Percentiles rank a stretch among this genome's conserved stretches.
Conservation (phyloP, 106 monocot species). For the Apostasia ramifera region DNA sequence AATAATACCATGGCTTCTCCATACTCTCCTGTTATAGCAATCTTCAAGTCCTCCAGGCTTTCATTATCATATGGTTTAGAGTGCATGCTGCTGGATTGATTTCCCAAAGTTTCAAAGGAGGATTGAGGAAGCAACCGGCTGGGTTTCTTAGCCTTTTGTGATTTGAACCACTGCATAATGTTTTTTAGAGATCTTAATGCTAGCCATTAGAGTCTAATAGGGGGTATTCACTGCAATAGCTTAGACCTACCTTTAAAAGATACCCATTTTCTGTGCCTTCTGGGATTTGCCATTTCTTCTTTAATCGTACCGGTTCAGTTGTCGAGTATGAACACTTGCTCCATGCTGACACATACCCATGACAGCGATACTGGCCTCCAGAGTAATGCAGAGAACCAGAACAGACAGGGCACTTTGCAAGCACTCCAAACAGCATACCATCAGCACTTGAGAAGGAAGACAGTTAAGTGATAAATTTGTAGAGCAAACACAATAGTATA, state of each 20-base stretch:
- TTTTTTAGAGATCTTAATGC: conserved; percentile 1
- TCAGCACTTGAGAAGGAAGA: conserved; percentile 62
- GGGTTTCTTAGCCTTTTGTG: conserved; percentile 73
- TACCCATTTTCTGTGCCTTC: conserved; percentile 58
- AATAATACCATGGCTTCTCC: conserved; percentile 29
- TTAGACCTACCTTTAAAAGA: conserved; percentile 58
- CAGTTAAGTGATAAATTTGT: background rate
- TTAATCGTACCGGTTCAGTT: conserved; percentile 51
- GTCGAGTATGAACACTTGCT: conserved; percentile 89
- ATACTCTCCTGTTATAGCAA: conserved; percentile 51
- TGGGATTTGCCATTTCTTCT: conserved; percentile 86
- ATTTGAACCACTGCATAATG: conserved; percentile 85
- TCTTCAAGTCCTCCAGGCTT: conserved; percentile 53
- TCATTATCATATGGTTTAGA: conserved; percentile 32
- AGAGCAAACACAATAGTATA: no score
- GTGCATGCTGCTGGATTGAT: conserved; percentile 3
- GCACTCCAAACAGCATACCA: conserved; percentile 92
- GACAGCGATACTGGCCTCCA: conserved; percentile 65
- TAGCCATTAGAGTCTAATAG: background rate
- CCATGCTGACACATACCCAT: conserved; percentile 93
- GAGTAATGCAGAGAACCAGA: conserved; percentile 69
- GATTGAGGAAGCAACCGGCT: conserved; percentile 55
- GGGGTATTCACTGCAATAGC: background rate
- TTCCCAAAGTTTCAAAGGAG: conserved; percentile 27
- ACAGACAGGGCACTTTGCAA: conserved; percentile 76